phyloP scores from a whole-genome alignment of 1,139 yeast genomes.

The Suhomyces anneliseae region DNA sequence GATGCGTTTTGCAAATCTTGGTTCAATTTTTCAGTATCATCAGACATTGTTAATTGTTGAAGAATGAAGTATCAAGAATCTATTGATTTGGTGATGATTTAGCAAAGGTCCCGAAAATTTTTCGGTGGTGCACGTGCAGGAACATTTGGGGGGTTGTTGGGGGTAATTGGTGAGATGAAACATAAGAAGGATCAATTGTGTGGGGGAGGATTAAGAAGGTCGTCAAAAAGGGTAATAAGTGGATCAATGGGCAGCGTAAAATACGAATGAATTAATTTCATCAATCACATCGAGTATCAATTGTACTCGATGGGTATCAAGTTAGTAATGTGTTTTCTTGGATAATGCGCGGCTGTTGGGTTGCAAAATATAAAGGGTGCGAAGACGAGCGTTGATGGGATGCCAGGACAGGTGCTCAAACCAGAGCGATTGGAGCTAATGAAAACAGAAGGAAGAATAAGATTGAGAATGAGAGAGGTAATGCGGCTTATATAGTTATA shows the following conservation, averaged over 20 bases:
- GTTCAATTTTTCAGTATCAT: conserved; percentile 47
- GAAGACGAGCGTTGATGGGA: too few species aligned
- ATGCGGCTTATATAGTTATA: neutral
- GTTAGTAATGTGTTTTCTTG: too few species aligned
- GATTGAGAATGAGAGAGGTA: neutral
- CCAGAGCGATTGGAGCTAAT: too few species aligned
- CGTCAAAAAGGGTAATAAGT: too few species aligned
- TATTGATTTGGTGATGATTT: neutral
- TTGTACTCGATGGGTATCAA: too few species aligned
- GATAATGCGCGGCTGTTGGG: too few species aligned
- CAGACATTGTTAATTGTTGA: conserved; percentile 41
- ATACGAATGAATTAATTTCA: too few species aligned
- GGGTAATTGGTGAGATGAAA: neutral
- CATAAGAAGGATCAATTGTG: neutral
- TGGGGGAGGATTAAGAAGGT: too few species aligned
- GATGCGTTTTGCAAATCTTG: conserved; percentile 55
- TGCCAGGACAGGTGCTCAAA: too few species aligned
- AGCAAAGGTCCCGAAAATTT: conserved; percentile 3
- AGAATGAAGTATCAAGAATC: neutral
- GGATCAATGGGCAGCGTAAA: too few species aligned
- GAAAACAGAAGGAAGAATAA: neutral
- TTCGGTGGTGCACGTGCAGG: conserved; percentile 6
- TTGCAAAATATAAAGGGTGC: too few species aligned
- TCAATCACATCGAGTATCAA: too few species aligned
- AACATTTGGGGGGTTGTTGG: neutral